Evolutionary conservation across 495 filamentous ascomycete species (phyloP).

Genomic region (Aspergillus ostianus): DNA sequence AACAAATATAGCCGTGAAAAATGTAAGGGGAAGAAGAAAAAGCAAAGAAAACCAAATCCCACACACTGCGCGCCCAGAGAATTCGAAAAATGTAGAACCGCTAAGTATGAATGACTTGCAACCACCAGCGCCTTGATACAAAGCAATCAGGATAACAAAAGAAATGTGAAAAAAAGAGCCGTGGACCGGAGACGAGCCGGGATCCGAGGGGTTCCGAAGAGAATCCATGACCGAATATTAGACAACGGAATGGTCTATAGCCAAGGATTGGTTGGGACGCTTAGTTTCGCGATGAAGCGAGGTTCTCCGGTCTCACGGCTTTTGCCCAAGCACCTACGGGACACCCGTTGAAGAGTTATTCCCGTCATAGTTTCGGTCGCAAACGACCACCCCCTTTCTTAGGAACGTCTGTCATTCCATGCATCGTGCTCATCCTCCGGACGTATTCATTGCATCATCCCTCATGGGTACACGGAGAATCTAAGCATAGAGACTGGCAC

Average conservation of each 20-base stretch:
- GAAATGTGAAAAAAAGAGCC: conserved; percentile 18
- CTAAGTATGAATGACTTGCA: conserved; percentile 31
- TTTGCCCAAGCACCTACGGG: not conserved
- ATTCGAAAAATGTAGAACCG: conserved; percentile 27
- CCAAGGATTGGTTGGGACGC: not conserved
- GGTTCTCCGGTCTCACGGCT: conserved; percentile 7
- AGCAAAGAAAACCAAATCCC: conserved; percentile 1
- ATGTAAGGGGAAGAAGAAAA: conserved; percentile 6
- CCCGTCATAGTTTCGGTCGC: conserved; percentile 1
- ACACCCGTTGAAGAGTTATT: conserved; percentile 3
- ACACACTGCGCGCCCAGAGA: conserved; percentile 26
- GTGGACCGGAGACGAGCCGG: not conserved
- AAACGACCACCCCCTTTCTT: not conserved
- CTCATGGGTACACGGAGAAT: conserved; percentile 7
- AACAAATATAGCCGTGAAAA: conserved; percentile 14
- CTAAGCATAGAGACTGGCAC: conserved; percentile 66
- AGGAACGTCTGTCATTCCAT: not conserved
- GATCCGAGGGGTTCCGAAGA: not conserved
- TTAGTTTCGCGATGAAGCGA: conserved; percentile 5
- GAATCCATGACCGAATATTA: not conserved
- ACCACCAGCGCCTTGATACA: conserved; percentile 42
- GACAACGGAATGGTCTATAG: not conserved
- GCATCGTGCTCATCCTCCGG: conserved; percentile 11
- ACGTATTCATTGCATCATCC: conserved; percentile 20
- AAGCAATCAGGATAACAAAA: conserved; percentile 21